phyloP scores from a whole-genome alignment of 345 rosid genomes.

The Euphorbia lathyris region DNA sequence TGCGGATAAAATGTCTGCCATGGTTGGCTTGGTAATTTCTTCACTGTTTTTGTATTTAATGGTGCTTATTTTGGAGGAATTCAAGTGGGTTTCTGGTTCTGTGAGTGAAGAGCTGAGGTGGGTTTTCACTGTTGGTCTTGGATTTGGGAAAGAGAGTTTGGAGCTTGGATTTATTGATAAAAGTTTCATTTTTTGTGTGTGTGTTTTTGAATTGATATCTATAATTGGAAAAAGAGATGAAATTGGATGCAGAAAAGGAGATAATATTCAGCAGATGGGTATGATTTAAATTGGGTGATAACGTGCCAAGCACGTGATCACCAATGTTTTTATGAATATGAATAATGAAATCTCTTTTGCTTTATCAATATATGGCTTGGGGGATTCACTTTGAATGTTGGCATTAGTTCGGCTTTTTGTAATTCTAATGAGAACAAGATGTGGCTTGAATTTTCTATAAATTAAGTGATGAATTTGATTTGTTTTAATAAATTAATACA shows the following conservation, averaged over 20 bases:
- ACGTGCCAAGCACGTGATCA: conserved; percentile 11
- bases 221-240: background rate
- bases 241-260: background rate
- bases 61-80: background rate
- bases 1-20: conserved; percentile 62
- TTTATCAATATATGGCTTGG: too few relatives aligned
- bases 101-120: background rate
- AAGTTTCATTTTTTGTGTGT: conserved; percentile 1
- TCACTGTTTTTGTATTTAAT: background rate
- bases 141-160: background rate
- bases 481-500: too few relatives aligned
- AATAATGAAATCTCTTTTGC: too few relatives aligned
- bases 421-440: too few relatives aligned
- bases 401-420: too few relatives aligned
- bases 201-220: background rate
- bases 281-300: background rate
- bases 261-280: background rate
- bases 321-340: background rate
- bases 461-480: too few relatives aligned
- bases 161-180: conserved; percentile 1
- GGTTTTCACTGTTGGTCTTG: background rate
- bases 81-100: background rate
- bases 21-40: conserved; percentile 46
- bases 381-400: too few relatives aligned
- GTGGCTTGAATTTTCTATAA: too few relatives aligned